phyloP scores from a whole-genome alignment of 345 rosid species.

The Reutealis trisperma region DNA sequence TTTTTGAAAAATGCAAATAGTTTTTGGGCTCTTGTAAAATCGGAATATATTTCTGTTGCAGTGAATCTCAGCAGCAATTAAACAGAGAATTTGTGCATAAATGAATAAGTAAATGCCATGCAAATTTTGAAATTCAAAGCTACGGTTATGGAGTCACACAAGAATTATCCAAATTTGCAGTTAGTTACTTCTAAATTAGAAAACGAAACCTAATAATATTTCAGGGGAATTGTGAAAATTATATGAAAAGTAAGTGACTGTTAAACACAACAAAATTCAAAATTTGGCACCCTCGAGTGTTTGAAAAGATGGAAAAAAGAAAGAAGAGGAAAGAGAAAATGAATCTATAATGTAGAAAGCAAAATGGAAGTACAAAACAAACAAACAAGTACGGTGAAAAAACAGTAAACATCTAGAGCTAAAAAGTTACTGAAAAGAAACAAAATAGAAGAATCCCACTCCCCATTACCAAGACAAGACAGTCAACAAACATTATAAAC shows the following conservation, averaged over 20 bases:
- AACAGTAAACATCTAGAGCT: background rate
- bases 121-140: background rate
- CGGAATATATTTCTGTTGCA: background rate
- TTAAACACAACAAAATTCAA: background rate
- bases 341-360: background rate
- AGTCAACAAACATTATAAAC: background rate
- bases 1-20: background rate
- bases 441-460: conserved; percentile 11
- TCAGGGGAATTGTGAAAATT: background rate
- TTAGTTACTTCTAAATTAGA: background rate
- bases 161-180: background rate
- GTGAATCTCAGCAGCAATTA: background rate
- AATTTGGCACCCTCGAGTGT: background rate
- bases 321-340: background rate
- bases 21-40: background rate
- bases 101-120: background rate
- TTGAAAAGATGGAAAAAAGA: background rate
- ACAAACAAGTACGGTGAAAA: conserved; percentile 1
- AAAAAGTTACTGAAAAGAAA: conserved; percentile 5
- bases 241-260: background rate
- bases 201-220: background rate
- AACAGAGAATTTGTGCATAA: background rate
- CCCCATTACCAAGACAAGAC: conserved; percentile 7
- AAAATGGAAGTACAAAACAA: conserved; percentile 4
- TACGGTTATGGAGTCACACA: background rate